Base-by-base conservation (phyloP, 257 asterid genomes). In the Lavandula angustifolia region DNA sequence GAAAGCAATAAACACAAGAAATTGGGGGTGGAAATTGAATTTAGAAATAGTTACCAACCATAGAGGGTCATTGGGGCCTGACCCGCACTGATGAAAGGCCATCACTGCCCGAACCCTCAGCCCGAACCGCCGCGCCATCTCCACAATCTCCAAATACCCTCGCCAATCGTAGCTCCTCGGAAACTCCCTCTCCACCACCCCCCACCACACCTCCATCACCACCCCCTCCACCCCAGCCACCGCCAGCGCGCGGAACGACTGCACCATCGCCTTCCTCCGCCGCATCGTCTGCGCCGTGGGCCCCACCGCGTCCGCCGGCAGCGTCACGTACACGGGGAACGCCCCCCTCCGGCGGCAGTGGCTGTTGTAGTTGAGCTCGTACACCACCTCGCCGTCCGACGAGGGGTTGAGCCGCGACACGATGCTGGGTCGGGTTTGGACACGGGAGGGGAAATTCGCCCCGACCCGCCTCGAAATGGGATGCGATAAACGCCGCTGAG, bases 141-240 rank as follows among this genome's bases (percentile, higher is more conserved):
- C 50, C 14, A 83, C 82, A 58, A 90, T 82, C 50, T 90, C 95
- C 79, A 82, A 69, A 84, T 85, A 90, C 8, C 88, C 95, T 14
- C 50, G 71, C 96, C 95, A 90, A 65, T 76, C 69, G 61, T 87
- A 90, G 37, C 53, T 73, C n/a, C 77, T 44, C 10, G 95, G 96
- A 7, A 43, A 59, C 3, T 83, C 88, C 64, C 79, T 75, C 83
- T 90, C 97, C 75, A 90, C 97, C 70, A 85, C 38, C 51, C 95
- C 97, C 97, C 95, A 90, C 97, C 97, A 90, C 40, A 87, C 90
- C 70, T 90, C 96, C 92, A 90, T 83, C 74, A 85, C 89, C 72
- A 90, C 91, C 42, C 97, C 97, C 70, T 87, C 92, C 68, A 90
- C 97, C 6, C 92, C 96, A 2, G 85, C 89, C 33, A 86, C 77